Conservation (phyloP, 805 yeast species). For the Alloascoidea africana region DNA sequence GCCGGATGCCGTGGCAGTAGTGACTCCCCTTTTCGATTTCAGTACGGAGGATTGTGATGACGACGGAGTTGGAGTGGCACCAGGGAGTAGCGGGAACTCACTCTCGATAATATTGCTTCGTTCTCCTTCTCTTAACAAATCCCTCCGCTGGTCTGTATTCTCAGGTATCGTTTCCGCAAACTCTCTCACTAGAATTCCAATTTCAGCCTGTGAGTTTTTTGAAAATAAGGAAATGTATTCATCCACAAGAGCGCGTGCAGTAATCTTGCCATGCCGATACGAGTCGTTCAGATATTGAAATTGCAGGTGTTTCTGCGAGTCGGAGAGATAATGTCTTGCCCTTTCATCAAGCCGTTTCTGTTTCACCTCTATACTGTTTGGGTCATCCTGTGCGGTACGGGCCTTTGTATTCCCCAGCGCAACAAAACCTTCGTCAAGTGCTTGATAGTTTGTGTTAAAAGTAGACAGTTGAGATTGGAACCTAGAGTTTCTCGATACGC, state of each 20-base stretch:
- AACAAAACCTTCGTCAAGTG: conserved; percentile 4
- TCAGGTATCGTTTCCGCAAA: conserved; percentile 39
- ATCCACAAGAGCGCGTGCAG: conserved; percentile 30
- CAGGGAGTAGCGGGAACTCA: neutral
- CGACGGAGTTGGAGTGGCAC: neutral
- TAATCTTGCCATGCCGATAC: conserved; percentile 29
- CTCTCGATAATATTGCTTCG: neutral
- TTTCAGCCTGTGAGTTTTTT: conserved; percentile 26
- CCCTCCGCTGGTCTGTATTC: conserved; percentile 27
- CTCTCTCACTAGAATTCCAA: conserved; percentile 42
- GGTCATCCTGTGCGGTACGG: conserved; percentile 8
- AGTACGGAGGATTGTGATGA: neutral
- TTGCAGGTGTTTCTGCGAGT: conserved; percentile 25
- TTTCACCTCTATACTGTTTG: conserved; percentile 27
- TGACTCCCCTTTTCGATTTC: neutral
- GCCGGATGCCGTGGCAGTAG: neutral
- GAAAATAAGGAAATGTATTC: conserved; percentile 35
- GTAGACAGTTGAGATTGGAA: conserved; percentile 55
- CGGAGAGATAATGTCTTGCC: conserved; percentile 65
- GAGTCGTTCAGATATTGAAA: conserved; percentile 35
- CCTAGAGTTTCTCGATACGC: conserved; percentile 19
- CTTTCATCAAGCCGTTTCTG: conserved; percentile 62
- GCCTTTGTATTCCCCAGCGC: conserved; percentile 7
- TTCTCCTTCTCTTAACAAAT: conserved; percentile 14
- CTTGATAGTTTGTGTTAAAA: conserved; percentile 17